phyloP scores from a whole-genome alignment of 2,329 filamentous ascomycete species.

The Trichoderma polysporum region DNA sequence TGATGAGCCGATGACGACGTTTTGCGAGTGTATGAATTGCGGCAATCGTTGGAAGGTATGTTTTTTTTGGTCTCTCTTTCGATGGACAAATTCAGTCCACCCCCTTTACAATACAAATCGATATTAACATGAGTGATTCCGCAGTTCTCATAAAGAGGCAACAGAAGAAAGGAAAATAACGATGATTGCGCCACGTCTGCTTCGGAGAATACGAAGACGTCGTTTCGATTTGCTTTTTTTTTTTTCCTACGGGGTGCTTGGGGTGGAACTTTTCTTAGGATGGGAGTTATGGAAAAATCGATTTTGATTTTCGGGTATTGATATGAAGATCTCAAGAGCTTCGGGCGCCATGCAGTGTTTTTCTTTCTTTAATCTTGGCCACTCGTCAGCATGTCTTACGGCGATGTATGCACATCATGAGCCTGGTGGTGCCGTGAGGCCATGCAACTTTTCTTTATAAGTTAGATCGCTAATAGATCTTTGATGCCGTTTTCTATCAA shows the following conservation, averaged over 20 bases:
- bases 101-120: background rate
- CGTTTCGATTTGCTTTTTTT: constrained; percentile 3
- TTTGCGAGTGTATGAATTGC: constrained; percentile 69
- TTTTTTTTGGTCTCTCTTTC: background rate
- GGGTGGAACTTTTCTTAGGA: constrained; percentile 3
- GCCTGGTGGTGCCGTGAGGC: background rate
- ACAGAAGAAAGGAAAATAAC: background rate
- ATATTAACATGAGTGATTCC: background rate
- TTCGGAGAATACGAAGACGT: background rate
- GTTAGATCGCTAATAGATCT: constrained; percentile 20
- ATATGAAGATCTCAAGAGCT: background rate
- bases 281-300: constrained; percentile 21
- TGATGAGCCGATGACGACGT: constrained; percentile 87
- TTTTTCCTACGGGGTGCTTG: background rate
- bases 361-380: background rate
- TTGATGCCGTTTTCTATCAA: background rate
- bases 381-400: background rate
- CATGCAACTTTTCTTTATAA: background rate
- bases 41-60: constrained; percentile 71
- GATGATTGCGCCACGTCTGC: background rate
- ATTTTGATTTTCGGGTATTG: background rate
- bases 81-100: background rate
- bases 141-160: constrained; percentile 13
- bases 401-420: background rate
- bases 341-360: background rate